Conservation (phyloP, 148 eudicot genomes). For the Pharnaceum exiguum region DNA sequence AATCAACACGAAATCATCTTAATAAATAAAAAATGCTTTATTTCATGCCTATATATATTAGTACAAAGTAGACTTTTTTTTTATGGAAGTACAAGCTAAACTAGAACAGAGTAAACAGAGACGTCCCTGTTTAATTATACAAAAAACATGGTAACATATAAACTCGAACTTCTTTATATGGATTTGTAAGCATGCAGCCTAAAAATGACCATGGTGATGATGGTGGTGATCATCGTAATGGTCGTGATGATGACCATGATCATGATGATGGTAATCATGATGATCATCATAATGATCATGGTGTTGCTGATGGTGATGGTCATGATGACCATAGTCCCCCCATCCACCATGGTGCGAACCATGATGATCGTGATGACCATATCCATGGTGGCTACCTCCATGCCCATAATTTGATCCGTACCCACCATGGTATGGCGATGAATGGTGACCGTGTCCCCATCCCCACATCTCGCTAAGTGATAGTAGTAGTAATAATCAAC, state of each 20-base stretch:
- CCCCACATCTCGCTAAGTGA: background rate
- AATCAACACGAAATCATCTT: no score
- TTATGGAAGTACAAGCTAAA: no score
- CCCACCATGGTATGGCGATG: background rate
- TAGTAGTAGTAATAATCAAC: background rate
- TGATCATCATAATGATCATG: background rate
- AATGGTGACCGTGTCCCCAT: background rate
- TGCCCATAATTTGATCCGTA: background rate
- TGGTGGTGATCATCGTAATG: constrained; percentile 4
- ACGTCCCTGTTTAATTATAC: no score
- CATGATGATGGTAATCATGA: background rate
- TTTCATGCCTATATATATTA: no score
- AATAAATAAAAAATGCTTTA: no score
- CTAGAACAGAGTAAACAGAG: no score
- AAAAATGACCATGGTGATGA: background rate
- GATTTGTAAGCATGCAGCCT: no score
- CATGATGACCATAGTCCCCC: background rate
- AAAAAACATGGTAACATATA: no score
- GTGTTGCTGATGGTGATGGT: background rate
- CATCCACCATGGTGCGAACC: background rate
- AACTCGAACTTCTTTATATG: no score
- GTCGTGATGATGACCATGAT: background rate
- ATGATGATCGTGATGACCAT: background rate
- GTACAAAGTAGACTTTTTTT: no score
- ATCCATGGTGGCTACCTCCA: background rate